A percentile compares a stretch with the other conserved stretches of the same genome.
These are phyloP conservation scores for Picea abies DNA, from an alignment of 83 land plant species.

Conservation along the genomic window DNA sequence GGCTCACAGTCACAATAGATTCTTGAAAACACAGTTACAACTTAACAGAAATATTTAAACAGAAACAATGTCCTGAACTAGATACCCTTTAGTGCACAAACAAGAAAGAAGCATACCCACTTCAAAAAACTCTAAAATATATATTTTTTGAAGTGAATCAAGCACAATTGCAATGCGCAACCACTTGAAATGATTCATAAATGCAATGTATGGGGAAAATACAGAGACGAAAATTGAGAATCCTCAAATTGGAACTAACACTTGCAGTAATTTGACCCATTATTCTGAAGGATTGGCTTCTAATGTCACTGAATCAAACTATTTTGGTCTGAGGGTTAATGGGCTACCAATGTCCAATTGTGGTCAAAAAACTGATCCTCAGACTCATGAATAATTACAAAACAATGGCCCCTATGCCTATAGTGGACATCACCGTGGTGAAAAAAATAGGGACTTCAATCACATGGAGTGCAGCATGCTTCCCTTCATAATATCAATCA, in stretches of 20 bases:
- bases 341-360: not conserved
- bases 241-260: not conserved
- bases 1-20: too few species aligned
- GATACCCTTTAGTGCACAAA: not conserved
- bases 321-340: not conserved
- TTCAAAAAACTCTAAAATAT: not conserved
- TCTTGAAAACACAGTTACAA: not conserved
- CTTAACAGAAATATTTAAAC: not conserved
- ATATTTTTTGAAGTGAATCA: not conserved
- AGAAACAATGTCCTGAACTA: not conserved
- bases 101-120: not conserved
- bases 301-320: not conserved
- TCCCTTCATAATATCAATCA: not conserved
- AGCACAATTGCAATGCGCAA: not conserved
- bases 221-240: not conserved
- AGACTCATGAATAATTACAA: not conserved
- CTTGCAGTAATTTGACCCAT: not conserved
- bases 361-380: not conserved
- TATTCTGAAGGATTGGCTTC: not conserved
- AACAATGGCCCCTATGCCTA: not conserved
- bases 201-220: not conserved
- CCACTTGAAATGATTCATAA: not conserved
- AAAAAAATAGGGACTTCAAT: not conserved
- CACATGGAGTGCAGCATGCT: not conserved
- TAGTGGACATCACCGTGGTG: not conserved